Evolutionary conservation across 768 basidiomycete genomes (phyloP), one percentile per base, ranked within the genome.

Genomic region (Tricholoma flavovirens): DNA sequence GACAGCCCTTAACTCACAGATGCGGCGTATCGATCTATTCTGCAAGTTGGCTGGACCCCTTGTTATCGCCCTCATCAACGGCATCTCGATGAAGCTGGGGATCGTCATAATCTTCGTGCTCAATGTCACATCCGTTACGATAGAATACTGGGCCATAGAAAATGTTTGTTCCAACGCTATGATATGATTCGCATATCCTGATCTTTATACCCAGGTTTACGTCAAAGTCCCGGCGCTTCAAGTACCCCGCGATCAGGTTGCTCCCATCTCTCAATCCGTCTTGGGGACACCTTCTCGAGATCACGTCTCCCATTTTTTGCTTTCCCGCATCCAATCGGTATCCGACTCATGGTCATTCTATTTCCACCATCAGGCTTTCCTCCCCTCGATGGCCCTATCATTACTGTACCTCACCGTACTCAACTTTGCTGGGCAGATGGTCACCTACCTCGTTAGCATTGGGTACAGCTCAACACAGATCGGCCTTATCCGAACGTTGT

Each of bases 371-470:
- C 59, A 56, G 9, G 64, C 56, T 10, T 66, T 66, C 54, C 60
- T 59, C 22, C 64, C 63, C 11, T 68, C 68, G 14, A 57, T 67
- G 17, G 53, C 69, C 1, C 36, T 60, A 10, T 61, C 64, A 14
- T 40, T 70, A 1, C 62, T 70, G n/a, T 70, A 70, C 51, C 60
- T 70, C 56, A 69, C 68, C 9, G 68, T 69, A 3, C 68, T 70
- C n/a, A 60, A 57, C 24, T 65, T 67, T n/a, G 33, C 56, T n/a
- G 62, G 61, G 19, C 67, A 69, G 49, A 69, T 69, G 68, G 56
- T 66, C 33, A 65, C 67, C 4, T 69, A 65, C 29, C 63, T 69
- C 19, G 51, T 66, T 19, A 61, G 61, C n/a, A 40, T 59, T 43
- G 65, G 66, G 10, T 70, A 63, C 49, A 62, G 46, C 32, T 55